Conservation (phyloP, 2,329 filamentous ascomycete genomes). For the Phialophora chinensis region DNA sequence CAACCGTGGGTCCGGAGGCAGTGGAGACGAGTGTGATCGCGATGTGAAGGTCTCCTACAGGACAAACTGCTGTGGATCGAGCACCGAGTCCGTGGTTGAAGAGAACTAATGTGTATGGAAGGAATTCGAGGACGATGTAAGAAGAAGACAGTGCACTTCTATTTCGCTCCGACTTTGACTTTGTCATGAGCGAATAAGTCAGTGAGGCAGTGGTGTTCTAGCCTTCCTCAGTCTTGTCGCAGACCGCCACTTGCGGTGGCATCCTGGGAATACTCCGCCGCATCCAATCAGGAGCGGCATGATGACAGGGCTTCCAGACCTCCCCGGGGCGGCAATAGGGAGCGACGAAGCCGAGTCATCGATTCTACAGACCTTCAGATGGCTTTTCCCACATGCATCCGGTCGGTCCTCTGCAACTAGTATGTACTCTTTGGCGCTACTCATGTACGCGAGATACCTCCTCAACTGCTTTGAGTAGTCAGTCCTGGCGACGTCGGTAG, state of each 20-base stretch:
- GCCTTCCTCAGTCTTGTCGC: conserved; percentile 17
- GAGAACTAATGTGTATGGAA: neutral
- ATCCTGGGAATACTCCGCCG: conserved; percentile 18
- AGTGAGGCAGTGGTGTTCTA: conserved; percentile 26
- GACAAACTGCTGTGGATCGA: neutral
- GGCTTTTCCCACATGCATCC: conserved; percentile 12
- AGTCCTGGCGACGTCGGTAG: neutral
- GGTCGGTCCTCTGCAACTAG: neutral
- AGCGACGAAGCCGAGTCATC: conserved; percentile 9
- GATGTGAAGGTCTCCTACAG: conserved; percentile 1
- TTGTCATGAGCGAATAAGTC: conserved; percentile 16
- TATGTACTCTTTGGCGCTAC: neutral
- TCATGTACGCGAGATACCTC: neutral
- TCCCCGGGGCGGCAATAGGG: neutral
- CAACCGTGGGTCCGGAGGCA: conserved; percentile 10
- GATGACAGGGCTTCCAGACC: conserved; percentile 14
- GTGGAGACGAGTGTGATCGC: conserved; percentile 16
- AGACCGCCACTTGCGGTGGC: conserved; percentile 31
- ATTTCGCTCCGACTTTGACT: neutral
- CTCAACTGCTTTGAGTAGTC: conserved; percentile 1
- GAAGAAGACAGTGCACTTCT: conserved; percentile 7
- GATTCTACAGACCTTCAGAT: neutral
- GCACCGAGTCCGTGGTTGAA: neutral
- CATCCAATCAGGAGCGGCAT: conserved; percentile 23
- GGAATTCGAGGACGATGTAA: neutral